A percentile compares a stretch with the other conserved stretches of the same genome.
These are phyloP conservation scores for Aspergillus sp. DNA, from an alignment of 2,329 filamentous ascomycete species.

Conservation along the genomic window DNA sequence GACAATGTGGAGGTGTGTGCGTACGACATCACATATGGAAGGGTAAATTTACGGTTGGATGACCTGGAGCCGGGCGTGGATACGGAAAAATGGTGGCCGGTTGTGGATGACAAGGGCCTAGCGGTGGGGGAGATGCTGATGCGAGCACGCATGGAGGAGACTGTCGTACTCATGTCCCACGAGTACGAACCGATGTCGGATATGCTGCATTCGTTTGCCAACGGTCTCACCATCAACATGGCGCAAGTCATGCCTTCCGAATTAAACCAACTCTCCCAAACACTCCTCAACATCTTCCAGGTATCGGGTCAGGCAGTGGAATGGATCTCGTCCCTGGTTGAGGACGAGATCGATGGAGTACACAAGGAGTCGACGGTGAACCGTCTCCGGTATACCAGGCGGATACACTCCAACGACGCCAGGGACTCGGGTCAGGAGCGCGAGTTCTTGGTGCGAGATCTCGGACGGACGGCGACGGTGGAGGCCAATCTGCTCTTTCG, in stretches of 20 bases:
- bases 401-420: constrained; percentile 54
- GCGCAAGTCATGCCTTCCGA: constrained; percentile 69
- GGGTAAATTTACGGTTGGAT: constrained; percentile 73
- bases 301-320: constrained; percentile 75
- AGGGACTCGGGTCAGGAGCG: constrained; percentile 48
- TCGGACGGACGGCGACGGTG: constrained; percentile 56
- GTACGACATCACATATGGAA: constrained; percentile 41
- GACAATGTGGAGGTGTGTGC: constrained; percentile 42
- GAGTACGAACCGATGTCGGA: constrained; percentile 80
- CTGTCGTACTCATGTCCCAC: constrained; percentile 75
- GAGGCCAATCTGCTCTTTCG: constrained; percentile 94
- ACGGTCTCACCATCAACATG: constrained; percentile 76
- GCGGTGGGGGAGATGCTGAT: constrained; percentile 76
- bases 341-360: constrained; percentile 94
- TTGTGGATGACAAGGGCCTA: constrained; percentile 68
- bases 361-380: constrained; percentile 69
- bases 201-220: constrained; percentile 74
- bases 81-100: constrained; percentile 79
- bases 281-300: constrained; percentile 89
- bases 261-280: constrained; percentile 71
- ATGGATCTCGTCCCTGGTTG: constrained; percentile 87
- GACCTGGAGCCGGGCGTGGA: constrained; percentile 70
- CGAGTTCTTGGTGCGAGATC: constrained; percentile 55
- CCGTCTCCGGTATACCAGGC: constrained; percentile 53
- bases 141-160: constrained; percentile 74